These are phyloP conservation scores for Coemansia reversa DNA, from an alignment of 192 early-diverging fungal genomes.

Conservation along the genomic window DNA sequence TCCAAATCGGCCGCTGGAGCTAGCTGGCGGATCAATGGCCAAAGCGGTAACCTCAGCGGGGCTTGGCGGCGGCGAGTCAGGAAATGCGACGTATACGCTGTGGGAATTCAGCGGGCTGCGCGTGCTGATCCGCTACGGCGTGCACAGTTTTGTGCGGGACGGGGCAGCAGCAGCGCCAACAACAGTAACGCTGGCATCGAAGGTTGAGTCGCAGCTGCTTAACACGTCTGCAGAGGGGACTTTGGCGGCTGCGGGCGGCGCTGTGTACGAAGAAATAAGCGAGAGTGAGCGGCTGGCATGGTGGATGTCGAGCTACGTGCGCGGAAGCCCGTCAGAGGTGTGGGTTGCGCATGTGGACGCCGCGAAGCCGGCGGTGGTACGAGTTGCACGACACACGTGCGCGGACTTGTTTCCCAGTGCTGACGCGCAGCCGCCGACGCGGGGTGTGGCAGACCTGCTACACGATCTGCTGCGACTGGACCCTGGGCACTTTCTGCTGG, in stretches of 20 bases:
- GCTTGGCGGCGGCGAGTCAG: background rate
- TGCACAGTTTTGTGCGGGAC: conserved; percentile 31
- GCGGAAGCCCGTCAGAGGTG: conserved; percentile 47
- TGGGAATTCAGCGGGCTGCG: conserved; percentile 49
- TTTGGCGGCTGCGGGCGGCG: conserved; percentile 1
- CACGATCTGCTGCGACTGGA: conserved; percentile 24
- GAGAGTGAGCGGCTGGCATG: conserved; percentile 46
- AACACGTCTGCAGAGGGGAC: conserved; percentile 9
- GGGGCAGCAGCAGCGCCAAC: conserved; percentile 1
- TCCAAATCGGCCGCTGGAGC: conserved; percentile 10
- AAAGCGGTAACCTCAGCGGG: background rate
- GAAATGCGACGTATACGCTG: conserved; percentile 44
- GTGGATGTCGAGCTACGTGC: conserved; percentile 44
- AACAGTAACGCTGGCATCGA: conserved; percentile 36
- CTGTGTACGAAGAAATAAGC: conserved; percentile 24
- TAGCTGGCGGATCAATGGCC: conserved; percentile 17
- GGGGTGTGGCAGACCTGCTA: conserved; percentile 24
- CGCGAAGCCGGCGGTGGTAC: conserved; percentile 4
- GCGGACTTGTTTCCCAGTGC: conserved; percentile 17
- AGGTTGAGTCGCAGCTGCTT: conserved; percentile 32
- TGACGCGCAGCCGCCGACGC: conserved; percentile 35
- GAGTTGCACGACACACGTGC: conserved; percentile 12
- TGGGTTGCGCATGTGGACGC: conserved; percentile 40
- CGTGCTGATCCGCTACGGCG: conserved; percentile 36
- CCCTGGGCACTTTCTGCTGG: conserved; percentile 36